Percentiles rank a stretch among this genome's conserved stretches.
phyloP scores from a whole-genome alignment of 2,329 filamentous ascomycete genomes.

The Raffaelea ambrosiae region DNA sequence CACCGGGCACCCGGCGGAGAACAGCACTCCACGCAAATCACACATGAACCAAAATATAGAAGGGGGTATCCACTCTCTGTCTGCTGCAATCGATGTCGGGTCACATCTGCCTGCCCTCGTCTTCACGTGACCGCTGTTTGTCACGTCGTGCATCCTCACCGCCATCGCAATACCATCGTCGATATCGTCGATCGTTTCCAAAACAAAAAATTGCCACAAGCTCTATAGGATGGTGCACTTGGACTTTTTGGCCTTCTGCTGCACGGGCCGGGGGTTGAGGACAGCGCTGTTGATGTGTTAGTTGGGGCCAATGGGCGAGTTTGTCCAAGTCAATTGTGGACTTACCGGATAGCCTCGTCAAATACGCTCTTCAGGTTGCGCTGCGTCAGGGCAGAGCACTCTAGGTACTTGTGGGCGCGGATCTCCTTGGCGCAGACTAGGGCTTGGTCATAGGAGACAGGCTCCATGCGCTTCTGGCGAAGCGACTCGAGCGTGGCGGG shows the following conservation, averaged over 20 bases:
- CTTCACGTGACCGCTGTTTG: not conserved
- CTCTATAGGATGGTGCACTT: conserved; percentile 63
- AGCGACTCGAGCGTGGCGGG: conserved; percentile 72
- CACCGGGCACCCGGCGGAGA: too few species aligned
- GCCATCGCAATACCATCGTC: not conserved
- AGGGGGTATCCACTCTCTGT: conserved; percentile 15
- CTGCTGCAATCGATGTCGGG: conserved; percentile 2
- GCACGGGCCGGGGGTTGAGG: conserved; percentile 56
- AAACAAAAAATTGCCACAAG: not conserved
- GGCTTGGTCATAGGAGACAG: conserved; percentile 92
- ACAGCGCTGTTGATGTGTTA: conserved; percentile 47
- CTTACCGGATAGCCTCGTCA: conserved; percentile 94
- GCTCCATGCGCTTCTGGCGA: conserved; percentile 88
- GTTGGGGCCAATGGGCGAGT: conserved; percentile 6
- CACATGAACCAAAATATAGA: conserved; percentile 9
- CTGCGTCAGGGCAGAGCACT: conserved; percentile 95
- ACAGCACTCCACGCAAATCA: not conserved
- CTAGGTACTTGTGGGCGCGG: conserved; percentile 91
- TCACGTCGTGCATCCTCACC: not conserved
- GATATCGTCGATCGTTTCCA: too few species aligned
- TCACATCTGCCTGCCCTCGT: not conserved
- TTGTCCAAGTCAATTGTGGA: conserved; percentile 11
- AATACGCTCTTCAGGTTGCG: conserved; percentile 97
- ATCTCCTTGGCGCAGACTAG: conserved; percentile 87
- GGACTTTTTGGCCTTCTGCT: conserved; percentile 50